Evolutionary conservation across 2,329 filamentous ascomycete species (phyloP).

Genomic region (Sphaerostilbella broomeana): DNA sequence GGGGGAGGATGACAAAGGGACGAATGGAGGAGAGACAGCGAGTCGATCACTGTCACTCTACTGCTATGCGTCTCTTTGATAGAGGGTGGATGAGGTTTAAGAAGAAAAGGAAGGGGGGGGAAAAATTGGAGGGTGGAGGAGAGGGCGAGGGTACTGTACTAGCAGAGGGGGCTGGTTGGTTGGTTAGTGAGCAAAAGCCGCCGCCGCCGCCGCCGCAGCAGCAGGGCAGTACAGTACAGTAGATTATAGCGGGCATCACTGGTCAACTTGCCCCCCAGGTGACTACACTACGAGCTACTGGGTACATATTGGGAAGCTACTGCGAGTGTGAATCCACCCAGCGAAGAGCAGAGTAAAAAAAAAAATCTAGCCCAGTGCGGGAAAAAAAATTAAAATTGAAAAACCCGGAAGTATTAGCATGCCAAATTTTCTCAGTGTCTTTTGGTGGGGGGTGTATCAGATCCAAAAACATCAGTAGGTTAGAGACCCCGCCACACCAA

Average conservation of each 20-base stretch:
- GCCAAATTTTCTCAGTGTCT: background rate
- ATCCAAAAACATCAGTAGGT: no score
- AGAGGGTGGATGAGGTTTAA: slow-evolving; percentile 9
- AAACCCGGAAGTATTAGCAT: background rate
- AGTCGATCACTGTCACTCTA: slow-evolving; percentile 33
- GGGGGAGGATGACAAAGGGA: slow-evolving; percentile 25
- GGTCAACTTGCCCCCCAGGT: no score
- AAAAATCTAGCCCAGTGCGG: slow-evolving; percentile 17
- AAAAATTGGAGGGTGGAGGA: background rate
- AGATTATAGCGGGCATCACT: no score
- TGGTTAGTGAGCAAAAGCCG: no score
- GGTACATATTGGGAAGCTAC: background rate
- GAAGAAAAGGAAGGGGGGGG: background rate
- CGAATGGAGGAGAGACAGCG: slow-evolving; percentile 34
- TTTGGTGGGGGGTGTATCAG: slow-evolving; percentile 9
- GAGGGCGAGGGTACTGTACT: no score
- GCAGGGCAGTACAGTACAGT: no score
- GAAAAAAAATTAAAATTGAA: background rate
- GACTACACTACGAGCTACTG: no score
- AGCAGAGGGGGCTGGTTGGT: no score
- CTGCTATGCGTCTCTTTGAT: slow-evolving; percentile 31
- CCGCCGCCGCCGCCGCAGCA: no score
- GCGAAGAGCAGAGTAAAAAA: slow-evolving; percentile 18
- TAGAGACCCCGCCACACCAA: slow-evolving; percentile 1
- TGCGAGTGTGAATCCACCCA: slow-evolving; percentile 17